Conservation (phyloP, 225 moss, liverwort and hornwort genomes). For the Ulota crispa region DNA sequence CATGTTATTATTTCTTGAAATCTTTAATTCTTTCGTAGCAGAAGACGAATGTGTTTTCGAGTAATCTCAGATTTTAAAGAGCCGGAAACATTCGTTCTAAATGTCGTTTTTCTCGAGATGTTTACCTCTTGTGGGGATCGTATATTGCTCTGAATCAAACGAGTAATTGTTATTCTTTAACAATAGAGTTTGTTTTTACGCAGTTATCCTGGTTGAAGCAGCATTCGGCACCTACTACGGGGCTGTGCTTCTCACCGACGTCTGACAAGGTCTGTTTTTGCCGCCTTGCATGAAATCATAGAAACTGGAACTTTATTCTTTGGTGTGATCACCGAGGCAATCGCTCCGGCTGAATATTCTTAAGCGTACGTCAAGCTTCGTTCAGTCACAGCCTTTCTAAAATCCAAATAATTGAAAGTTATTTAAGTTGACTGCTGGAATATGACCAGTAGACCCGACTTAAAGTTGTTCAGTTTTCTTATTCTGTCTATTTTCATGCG, state of each 20-base stretch:
- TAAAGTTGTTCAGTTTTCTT: not conserved
- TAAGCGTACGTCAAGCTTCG: not conserved
- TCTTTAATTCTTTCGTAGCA: not conserved
- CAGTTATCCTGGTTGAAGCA: conserved; percentile 98
- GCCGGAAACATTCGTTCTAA: not conserved
- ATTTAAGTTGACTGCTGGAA: not conserved
- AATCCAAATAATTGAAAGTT: not conserved
- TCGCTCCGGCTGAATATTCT: not conserved
- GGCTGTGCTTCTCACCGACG: conserved; percentile 97
- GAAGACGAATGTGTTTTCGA: not conserved
- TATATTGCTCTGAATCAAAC: not conserved
- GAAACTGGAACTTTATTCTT: conserved; percentile 12
- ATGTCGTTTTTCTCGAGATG: conserved; percentile 5
- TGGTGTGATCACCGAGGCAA: not conserved
- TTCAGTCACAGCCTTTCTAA: not conserved
- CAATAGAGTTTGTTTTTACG: conserved; percentile 12
- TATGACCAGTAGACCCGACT: not conserved
- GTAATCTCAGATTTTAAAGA: not conserved
- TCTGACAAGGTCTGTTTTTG: conserved; percentile 80
- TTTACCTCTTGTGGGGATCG: not conserved
- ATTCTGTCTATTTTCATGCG: not conserved
- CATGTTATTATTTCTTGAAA: not conserved
- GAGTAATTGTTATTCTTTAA: not conserved
- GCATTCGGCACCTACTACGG: conserved; percentile 96
- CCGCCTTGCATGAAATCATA: conserved; percentile 2